phyloP scores from a whole-genome alignment of 345 rosid species.

The Linum lewisii region DNA sequence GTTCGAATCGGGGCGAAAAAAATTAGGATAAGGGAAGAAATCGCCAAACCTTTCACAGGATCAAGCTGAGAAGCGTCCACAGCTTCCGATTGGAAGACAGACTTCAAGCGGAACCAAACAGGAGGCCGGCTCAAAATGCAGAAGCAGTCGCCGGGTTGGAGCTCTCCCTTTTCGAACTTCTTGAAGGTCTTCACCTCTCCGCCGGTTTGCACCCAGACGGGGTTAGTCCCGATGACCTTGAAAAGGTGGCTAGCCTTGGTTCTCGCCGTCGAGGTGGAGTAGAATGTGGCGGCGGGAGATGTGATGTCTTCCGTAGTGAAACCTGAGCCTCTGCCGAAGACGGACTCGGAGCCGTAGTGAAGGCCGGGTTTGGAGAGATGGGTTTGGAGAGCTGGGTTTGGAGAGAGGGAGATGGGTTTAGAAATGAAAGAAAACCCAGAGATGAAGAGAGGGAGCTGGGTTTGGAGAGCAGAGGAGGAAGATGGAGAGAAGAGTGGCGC shows the following conservation, averaged over 20 bases:
- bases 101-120: slow-evolving; percentile 44
- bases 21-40: too few species aligned
- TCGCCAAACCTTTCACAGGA: slow-evolving; percentile 55
- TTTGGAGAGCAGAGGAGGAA: too few species aligned
- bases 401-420: too few species aligned
- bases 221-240: slow-evolving; percentile 61
- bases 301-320: slow-evolving; percentile 37
- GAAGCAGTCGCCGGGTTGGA: slow-evolving; percentile 43
- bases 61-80: slow-evolving; percentile 36
- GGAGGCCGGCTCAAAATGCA: slow-evolving; percentile 45
- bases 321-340: slow-evolving; percentile 56
- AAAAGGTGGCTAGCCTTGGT: slow-evolving; percentile 21
- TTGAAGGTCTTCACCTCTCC: slow-evolving; percentile 33
- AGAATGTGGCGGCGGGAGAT: slow-evolving; percentile 56
- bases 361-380: too few species aligned
- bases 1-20: too few species aligned
- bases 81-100: slow-evolving; percentile 8
- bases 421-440: too few species aligned
- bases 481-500: too few species aligned
- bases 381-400: too few species aligned
- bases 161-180: slow-evolving; percentile 39
- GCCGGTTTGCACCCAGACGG: slow-evolving; percentile 44
- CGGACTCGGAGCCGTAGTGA: slow-evolving; percentile 15
- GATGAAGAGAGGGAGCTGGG: too few species aligned
- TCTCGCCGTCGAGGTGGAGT: slow-evolving; percentile 18